phyloP scores from a whole-genome alignment of 306 rosid species.

The Ormosia semicastrata region DNA sequence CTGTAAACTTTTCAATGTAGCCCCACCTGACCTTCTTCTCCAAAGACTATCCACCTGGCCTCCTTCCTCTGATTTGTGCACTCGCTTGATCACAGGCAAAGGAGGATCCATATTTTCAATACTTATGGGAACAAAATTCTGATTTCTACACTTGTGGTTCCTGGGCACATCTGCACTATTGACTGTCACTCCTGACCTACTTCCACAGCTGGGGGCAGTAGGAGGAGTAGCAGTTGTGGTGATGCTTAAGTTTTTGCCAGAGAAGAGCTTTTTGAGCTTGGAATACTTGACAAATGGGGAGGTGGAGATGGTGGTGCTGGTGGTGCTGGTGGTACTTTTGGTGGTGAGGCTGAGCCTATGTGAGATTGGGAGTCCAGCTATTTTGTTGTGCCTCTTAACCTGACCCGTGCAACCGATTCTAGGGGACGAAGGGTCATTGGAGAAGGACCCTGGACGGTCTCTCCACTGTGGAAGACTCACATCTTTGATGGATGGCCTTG shows the following conservation, averaged over 20 bases:
- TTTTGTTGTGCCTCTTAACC: conserved; percentile 70
- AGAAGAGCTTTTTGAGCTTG: conserved; percentile 73
- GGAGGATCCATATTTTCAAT: conserved; percentile 70
- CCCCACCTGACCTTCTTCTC: conserved; percentile 80
- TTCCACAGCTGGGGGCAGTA: conserved; percentile 23
- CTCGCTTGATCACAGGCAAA: conserved; percentile 57
- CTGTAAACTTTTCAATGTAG: conserved; percentile 48
- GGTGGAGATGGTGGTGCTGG: conserved; percentile 8
- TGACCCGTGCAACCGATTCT: conserved; percentile 85
- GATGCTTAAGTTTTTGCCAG: conserved; percentile 43
- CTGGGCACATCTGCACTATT: neutral
- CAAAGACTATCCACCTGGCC: conserved; percentile 45
- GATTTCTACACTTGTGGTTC: conserved; percentile 13
- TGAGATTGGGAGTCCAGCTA: conserved; percentile 44
- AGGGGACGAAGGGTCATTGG: conserved; percentile 68
- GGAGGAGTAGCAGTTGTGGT: conserved; percentile 8
- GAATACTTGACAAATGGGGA: conserved; percentile 43
- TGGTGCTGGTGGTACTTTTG: conserved; percentile 18
- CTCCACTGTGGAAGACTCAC: conserved; percentile 45
- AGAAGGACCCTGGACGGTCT: conserved; percentile 27
- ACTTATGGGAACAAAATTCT: conserved; percentile 28
- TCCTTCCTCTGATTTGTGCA: conserved; percentile 27
- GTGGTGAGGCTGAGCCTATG: conserved; percentile 22
- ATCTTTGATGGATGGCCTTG: conserved; percentile 55
- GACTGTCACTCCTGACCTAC: conserved; percentile 9